phyloP scores from a whole-genome alignment of 2,329 filamentous ascomycete species.

The Setomelanomma holmii region DNA sequence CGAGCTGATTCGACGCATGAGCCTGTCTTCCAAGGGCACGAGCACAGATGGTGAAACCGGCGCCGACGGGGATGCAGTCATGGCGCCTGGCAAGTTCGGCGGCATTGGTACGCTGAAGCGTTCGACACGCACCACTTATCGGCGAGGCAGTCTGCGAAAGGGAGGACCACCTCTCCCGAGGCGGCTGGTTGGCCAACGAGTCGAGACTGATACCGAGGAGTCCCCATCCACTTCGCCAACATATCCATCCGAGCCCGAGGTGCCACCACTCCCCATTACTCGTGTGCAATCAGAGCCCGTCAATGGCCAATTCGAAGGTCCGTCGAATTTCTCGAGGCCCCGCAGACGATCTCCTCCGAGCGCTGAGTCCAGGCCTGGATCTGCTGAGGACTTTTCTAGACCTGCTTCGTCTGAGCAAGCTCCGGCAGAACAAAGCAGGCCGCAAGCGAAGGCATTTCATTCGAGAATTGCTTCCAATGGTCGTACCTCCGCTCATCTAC shows the following conservation, averaged over 20 bases:
- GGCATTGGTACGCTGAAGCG: conserved; percentile 82
- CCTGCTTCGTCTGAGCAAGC: conserved; percentile 26
- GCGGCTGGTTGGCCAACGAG: conserved; percentile 67
- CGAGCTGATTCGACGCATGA: conserved; percentile 73
- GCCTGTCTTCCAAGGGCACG: conserved; percentile 56
- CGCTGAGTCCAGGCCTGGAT: conserved; percentile 27
- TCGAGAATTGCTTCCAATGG: conserved; percentile 65
- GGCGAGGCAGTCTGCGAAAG: conserved; percentile 84
- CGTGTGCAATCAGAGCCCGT: conserved; percentile 75
- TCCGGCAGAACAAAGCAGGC: conserved; percentile 42
- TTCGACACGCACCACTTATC: conserved; percentile 90
- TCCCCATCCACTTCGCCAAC: conserved; percentile 59
- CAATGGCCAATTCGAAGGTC: conserved; percentile 40
- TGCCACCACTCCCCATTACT: conserved; percentile 55
- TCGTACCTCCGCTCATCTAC: conserved; percentile 60
- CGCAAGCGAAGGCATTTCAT: conserved; percentile 59
- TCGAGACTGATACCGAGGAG: conserved; percentile 67
- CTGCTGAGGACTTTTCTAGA: conserved; percentile 32
- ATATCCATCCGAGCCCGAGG: conserved; percentile 47
- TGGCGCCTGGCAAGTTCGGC: conserved; percentile 75
- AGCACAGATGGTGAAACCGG: conserved; percentile 48
- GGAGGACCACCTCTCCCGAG: conserved; percentile 79
- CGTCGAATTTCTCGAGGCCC: conserved; percentile 69
- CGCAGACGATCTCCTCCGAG: conserved; percentile 36
- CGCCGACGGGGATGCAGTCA: conserved; percentile 71